phyloP scores from a whole-genome alignment of 495 filamentous ascomycete genomes.

The Monascus purpureus region DNA sequence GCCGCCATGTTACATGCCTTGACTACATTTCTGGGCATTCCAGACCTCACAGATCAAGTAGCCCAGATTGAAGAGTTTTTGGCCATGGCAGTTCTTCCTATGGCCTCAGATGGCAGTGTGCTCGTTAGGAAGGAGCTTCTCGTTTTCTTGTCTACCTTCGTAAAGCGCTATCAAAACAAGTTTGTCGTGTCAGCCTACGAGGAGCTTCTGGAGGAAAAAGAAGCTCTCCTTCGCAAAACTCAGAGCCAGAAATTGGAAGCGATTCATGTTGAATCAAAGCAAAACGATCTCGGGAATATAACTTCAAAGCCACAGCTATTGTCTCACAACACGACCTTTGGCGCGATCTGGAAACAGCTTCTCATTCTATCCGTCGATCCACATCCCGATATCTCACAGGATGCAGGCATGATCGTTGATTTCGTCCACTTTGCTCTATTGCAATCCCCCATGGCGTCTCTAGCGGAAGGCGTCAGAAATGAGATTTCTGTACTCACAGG shows the following conservation, averaged over 20 bases:
- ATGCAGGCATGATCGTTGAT: constrained; percentile 70
- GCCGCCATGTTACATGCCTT: constrained; percentile 87
- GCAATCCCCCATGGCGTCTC: constrained; percentile 55
- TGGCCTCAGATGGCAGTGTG: constrained; percentile 82
- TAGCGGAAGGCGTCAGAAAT: constrained; percentile 59
- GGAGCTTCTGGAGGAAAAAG: constrained; percentile 73
- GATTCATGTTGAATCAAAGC: constrained; percentile 1
- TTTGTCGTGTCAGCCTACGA: constrained; percentile 88
- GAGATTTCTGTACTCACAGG: constrained; percentile 53
- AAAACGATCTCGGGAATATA: too few species aligned
- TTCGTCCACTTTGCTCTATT: constrained; percentile 65
- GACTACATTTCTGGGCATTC: constrained; percentile 85
- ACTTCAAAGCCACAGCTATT: constrained; percentile 29
- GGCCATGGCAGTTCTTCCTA: constrained; percentile 68
- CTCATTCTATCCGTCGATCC: constrained; percentile 85
- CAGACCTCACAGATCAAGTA: constrained; percentile 83
- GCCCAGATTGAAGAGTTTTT: constrained; percentile 79
- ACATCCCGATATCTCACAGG: constrained; percentile 80
- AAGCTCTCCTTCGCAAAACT: constrained; percentile 37
- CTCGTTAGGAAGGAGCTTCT: constrained; percentile 86
- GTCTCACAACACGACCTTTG: constrained; percentile 77
- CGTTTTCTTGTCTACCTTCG: constrained; percentile 86
- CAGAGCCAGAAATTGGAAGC: constrained; percentile 7
- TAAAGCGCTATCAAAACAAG: constrained; percentile 80
- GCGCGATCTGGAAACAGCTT: constrained; percentile 86